Evolutionary conservation across 495 filamentous ascomycete species (phyloP), one percentile per base, ranked within the genome.

Genomic region (Neurospora sp.): DNA sequence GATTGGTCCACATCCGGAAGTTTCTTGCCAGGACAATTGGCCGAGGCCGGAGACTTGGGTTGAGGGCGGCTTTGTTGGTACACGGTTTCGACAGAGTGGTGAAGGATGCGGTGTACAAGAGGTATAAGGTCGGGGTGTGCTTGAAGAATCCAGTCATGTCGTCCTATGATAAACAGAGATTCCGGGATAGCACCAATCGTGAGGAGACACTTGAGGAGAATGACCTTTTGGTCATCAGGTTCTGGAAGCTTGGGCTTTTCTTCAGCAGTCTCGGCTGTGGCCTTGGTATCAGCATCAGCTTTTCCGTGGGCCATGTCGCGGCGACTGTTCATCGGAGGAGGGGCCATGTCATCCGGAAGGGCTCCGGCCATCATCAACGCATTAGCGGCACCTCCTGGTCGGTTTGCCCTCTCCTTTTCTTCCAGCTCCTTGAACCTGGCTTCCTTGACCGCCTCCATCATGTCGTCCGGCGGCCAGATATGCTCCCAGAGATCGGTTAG

Each of bases 181-280:
- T 98, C 96, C 0, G 96, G 95, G 39, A 99, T 85, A 18, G 96
- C 96, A 31, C 96, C 96, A 74, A 98, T 94, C 12, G 90, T 90
- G 5, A 99, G 87, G 27, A 99, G 87, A 76, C 93, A 93, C 75
- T 91, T 92, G 42, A 99, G 86, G 1, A 99, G 85, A 68, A 88
- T 83, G 0, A 94, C 89, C 80, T 98, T 98, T 77, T 98, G 96
- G 74, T 98, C 94, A n/a, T 88, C 84, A 3, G 94, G 94, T 37
- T 95, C 91, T 6, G 92, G 92, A 2, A 94, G 84, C 46, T 88
- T 86, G 11, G 89, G 84, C 48, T 86, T 85, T 7, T 86, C 85
- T 35, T 90, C 88, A 44, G 86, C 85, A 6, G 83, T 74, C 71
- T 88, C 85, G 0, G 79, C 76, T 3, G 84, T 78, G 2, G 79